Base-by-base conservation (phyloP, 2,329 filamentous ascomycete species). In the Cadophora gregata region DNA sequence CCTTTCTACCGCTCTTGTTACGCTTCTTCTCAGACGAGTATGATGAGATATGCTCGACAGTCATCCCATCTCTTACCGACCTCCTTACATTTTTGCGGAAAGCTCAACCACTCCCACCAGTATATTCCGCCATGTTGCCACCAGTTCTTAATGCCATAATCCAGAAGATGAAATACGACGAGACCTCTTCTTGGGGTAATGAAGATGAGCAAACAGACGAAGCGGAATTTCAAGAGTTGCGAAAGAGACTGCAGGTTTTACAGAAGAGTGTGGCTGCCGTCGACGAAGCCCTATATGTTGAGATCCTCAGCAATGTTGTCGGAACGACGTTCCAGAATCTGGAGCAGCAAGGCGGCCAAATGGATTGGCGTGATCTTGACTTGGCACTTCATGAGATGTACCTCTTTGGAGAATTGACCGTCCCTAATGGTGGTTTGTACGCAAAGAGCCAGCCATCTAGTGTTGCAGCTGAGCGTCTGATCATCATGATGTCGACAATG, bases 11-110 rank as follows among this genome's bases (percentile, higher is more conserved):
- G 0, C 90, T 94, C 72, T 85, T 98, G 14, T 83, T 99, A 60
- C 92, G 95, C 47, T 97, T 97, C 83, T 97, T 99, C 80, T 92
- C 93, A 27, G 96, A 99, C 79, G 94, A 99, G 77, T 99, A 96
- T 78, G 96, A 99, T 79, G 96, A 99, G 81, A 90, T 99, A 72
- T 98, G 96, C 83, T 96, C 94, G 42, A 96, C 93, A 14, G 93
- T 98, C 66, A 97, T 99, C 69, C 92, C 94, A 25, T 95, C 93
- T 45, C 87, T 98, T 64, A 97, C 93, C 59, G 96, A 99, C 75
- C 86, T 98, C 59, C 86, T 99, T 68, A 93, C 93, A 31, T 95
- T 97, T 78, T 86, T 98, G 71, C 90, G 96, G 65, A 97, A 94
- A 79, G 83, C 93, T 45, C 86, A 90, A 14, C 84, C 88, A 24